Conservation (phyloP, 148 eudicot genomes). For the Rhododendron henanense region DNA sequence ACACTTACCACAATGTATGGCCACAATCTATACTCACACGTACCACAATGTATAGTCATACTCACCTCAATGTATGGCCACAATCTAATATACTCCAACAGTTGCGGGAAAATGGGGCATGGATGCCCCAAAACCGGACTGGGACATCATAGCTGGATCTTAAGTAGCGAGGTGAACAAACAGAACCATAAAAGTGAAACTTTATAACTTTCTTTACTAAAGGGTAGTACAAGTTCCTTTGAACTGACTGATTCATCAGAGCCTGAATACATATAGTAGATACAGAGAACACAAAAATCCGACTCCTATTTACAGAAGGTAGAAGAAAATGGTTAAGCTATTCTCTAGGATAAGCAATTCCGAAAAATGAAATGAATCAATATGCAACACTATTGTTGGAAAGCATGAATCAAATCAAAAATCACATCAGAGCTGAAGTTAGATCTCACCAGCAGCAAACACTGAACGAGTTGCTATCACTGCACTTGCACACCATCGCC, state of each 20-base stretch:
- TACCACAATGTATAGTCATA: too few species aligned
- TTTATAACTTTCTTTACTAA: neutral
- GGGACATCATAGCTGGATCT: too few species aligned
- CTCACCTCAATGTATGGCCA: too few species aligned
- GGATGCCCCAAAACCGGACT: too few species aligned
- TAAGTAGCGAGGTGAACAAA: conserved; percentile 5
- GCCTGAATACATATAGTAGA: neutral
- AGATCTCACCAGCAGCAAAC: neutral
- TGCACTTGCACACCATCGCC: neutral
- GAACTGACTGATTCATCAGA: neutral
- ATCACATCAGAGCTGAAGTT: neutral
- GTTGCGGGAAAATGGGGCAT: too few species aligned
- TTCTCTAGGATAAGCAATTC: neutral
- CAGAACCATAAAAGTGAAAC: neutral
- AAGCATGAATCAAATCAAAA: neutral
- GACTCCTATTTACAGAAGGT: neutral
- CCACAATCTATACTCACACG: too few species aligned
- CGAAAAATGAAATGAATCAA: neutral
- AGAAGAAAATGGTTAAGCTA: neutral
- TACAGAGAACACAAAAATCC: neutral
- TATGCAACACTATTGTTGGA: neutral
- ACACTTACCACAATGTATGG: too few species aligned
- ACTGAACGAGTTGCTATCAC: neutral
- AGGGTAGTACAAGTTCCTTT: neutral
- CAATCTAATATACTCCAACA: too few species aligned